These are phyloP conservation scores for Ustilago lituana DNA, from an alignment of 1,284 basidiomycete species.

Conservation along the genomic window DNA sequence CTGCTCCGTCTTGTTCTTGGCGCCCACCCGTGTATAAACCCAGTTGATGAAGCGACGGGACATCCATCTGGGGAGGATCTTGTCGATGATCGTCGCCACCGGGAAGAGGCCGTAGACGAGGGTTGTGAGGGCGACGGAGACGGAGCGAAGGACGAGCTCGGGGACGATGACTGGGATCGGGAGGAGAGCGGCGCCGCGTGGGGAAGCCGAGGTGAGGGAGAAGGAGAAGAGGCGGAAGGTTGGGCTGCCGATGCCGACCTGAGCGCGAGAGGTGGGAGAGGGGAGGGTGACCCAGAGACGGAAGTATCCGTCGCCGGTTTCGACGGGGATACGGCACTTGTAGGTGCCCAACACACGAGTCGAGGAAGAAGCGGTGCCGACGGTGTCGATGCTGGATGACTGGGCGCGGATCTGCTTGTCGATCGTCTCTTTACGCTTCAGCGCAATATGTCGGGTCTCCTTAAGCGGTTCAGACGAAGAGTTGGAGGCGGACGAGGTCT, in stretches of 20 bases:
- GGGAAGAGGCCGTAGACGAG: slow-evolving; percentile 55
- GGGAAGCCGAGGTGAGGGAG: slow-evolving; percentile 54
- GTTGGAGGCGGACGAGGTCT: background rate
- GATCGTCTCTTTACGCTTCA: slow-evolving; percentile 38
- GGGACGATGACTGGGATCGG: slow-evolving; percentile 53
- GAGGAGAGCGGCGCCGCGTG: slow-evolving; percentile 50
- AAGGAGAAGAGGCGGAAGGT: slow-evolving; percentile 56
- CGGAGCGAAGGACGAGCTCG: slow-evolving; percentile 50
- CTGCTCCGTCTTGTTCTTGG: slow-evolving; percentile 40
- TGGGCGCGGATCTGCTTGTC: slow-evolving; percentile 46
- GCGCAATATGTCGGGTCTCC: slow-evolving; percentile 28
- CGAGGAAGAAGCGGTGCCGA: slow-evolving; percentile 18
- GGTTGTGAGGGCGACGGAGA: slow-evolving; percentile 43
- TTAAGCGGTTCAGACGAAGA: slow-evolving; percentile 1
- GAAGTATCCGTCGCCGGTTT: slow-evolving; percentile 57
- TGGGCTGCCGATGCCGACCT: slow-evolving; percentile 37
- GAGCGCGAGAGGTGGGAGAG: slow-evolving; percentile 14
- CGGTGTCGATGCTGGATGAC: slow-evolving; percentile 19
- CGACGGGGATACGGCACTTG: slow-evolving; percentile 50
- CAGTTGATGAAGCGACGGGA: slow-evolving; percentile 41
- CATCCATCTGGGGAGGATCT: slow-evolving; percentile 48
- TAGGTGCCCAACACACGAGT: slow-evolving; percentile 41
- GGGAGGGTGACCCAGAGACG: slow-evolving; percentile 43
- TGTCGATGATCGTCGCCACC: slow-evolving; percentile 50
- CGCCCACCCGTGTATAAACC: slow-evolving; percentile 50